Percentiles rank a stretch among this genome's conserved stretches.
Evolutionary conservation across 768 basidiomycete genomes (phyloP).

Genomic region (Calvatia gigantea): DNA sequence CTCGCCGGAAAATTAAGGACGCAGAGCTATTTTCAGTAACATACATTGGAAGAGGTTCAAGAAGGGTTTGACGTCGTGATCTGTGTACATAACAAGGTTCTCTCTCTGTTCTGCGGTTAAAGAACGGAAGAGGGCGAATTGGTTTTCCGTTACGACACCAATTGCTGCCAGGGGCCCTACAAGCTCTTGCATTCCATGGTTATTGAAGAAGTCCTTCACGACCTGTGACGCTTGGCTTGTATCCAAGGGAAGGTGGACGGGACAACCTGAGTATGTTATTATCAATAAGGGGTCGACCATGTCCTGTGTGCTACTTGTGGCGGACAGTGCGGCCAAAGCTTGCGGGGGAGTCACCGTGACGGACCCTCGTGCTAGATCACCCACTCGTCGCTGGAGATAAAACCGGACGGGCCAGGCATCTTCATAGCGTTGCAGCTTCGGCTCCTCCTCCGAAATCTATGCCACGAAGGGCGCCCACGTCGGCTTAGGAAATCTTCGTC

Average conservation of each 20-base stretch:
- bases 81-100: not conserved
- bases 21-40: not conserved
- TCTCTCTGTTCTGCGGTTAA: not conserved
- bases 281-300: not conserved
- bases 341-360: too few relatives aligned
- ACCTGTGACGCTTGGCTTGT: conserved; percentile 7
- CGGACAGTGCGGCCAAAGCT: too few relatives aligned
- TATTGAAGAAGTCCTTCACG: conserved; percentile 16
- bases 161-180: conserved; percentile 22
- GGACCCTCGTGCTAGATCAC: not conserved
- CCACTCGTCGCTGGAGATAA: conserved; percentile 15
- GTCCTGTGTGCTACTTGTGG: too few relatives aligned
- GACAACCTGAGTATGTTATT: conserved; percentile 14
- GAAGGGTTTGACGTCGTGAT: not conserved
- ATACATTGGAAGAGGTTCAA: conserved; percentile 3
- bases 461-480: conserved; percentile 3
- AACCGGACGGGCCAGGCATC: conserved; percentile 23
- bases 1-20: not conserved
- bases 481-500: not conserved
- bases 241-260: conserved; percentile 16
- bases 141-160: conserved; percentile 20
- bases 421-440: conserved; percentile 13
- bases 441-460: not conserved
- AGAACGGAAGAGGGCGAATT: conserved; percentile 16
- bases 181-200: conserved; percentile 22